Base-by-base conservation (phyloP, 202 grass and related monocot species). In the Dendrocalamus latiflorus region DNA sequence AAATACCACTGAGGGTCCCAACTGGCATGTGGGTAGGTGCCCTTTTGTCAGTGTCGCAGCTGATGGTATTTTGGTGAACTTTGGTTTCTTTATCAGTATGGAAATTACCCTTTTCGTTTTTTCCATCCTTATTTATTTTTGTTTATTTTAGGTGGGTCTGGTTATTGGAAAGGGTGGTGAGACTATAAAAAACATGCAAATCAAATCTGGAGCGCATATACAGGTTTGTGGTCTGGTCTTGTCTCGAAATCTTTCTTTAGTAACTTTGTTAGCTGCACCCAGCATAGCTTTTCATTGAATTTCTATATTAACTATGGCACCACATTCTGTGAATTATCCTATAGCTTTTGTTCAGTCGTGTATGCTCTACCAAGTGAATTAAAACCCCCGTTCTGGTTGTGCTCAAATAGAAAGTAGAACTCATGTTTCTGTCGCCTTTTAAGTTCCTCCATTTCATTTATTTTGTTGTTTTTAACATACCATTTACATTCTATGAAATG, bases 131-230 rank as follows among this genome's bases (percentile, higher is more conserved):
- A 48, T 42, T 14, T 86, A 2, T 70, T 36, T 76, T 64, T 60
- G 6, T 75, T 66, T 37, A 7, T 55, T 80, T 66, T 74, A 99
- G 96, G 96, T 99, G 76, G 96, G 96, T 79, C 72, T 99, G 50
- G 90, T 99, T 65, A 99, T 99, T 83, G 96, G 96, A 43, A 99
- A 96, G 88, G 88, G 89, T 71, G 96, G 93, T 55, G 96, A 96
- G 68, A 92, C 91, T 91, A 99, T 99, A 43, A 99, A 99, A 87
- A 92, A 77, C 50, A 96, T 99, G 96, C 96, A 99, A 87, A 68
- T 75, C 15, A 99, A 89, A 73, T 80, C 96, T 74, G 91, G 93
- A 72, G 96, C 96, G 85, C 93, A 86, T 49, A 99, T 99, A 68
- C 89, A 96, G 96, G 96, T 99, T 36, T 85, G 77, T 76, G 21